Percentiles rank a stretch among this genome's conserved stretches.
phyloP scores from a whole-genome alignment of 2,329 filamentous ascomycete species.

The Chalara sp. region DNA sequence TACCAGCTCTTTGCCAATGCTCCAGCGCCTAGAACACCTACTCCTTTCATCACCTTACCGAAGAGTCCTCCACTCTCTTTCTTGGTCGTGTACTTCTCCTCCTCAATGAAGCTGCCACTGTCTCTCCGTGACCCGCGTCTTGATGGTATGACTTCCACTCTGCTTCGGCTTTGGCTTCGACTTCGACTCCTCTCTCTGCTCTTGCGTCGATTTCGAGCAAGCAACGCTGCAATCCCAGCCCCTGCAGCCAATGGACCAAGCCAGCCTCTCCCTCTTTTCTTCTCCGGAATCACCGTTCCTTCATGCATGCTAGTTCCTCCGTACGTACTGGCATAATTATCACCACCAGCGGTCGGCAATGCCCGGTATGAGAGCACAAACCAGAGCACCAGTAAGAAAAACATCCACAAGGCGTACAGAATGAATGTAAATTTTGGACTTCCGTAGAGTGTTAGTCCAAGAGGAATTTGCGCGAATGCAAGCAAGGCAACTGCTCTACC shows the following conservation, averaged over 20 bases:
- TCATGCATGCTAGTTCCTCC: slow-evolving; percentile 21
- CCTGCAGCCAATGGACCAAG: slow-evolving; percentile 49
- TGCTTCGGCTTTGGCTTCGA: slow-evolving; percentile 4
- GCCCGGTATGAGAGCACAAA: slow-evolving; percentile 72
- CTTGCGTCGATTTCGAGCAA: slow-evolving; percentile 34
- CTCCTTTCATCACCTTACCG: slow-evolving; percentile 52
- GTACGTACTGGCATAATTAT: slow-evolving; percentile 26
- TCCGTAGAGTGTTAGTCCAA: slow-evolving; percentile 87
- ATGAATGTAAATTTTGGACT: slow-evolving; percentile 82
- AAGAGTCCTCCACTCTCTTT: slow-evolving; percentile 48
- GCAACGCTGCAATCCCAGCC: slow-evolving; percentile 46
- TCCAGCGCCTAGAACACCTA: slow-evolving; percentile 55
- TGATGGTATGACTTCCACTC: slow-evolving; percentile 45
- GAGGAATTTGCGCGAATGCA: slow-evolving; percentile 78
- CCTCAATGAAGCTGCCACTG: slow-evolving; percentile 46
- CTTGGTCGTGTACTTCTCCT: slow-evolving; percentile 52
- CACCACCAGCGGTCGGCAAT: slow-evolving; percentile 38
- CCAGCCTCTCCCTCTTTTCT: slow-evolving; percentile 37
- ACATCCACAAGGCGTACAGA: slow-evolving; percentile 73
- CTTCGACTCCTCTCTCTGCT: slow-evolving; percentile 17
- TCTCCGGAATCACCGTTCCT: slow-evolving; percentile 43
- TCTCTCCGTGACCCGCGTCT: slow-evolving; percentile 36
- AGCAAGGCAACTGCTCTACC: slow-evolving; percentile 73
- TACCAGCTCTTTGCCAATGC: slow-evolving; percentile 54
- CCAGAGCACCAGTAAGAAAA: slow-evolving; percentile 65